Conservation (phyloP, 495 filamentous ascomycete genomes). For the Aspergillus bertholletiae region DNA sequence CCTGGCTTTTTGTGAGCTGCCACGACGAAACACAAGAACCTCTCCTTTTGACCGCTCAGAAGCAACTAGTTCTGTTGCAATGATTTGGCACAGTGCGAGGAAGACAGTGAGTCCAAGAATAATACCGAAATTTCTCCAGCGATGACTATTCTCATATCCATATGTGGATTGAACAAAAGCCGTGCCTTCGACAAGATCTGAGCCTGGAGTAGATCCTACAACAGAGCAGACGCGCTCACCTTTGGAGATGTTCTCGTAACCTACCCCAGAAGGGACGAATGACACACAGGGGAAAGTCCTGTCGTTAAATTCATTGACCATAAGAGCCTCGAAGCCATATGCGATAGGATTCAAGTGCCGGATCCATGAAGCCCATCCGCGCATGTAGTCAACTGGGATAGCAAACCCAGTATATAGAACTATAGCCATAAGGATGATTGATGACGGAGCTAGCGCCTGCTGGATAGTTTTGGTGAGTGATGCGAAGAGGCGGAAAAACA, state of each 20-base stretch:
- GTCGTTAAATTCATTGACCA: constrained; percentile 84
- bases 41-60: constrained; percentile 83
- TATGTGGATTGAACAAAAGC: constrained; percentile 62
- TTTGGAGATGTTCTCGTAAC: constrained; percentile 47
- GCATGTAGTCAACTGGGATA: constrained; percentile 71
- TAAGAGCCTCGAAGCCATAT: constrained; percentile 82
- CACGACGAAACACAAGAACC: constrained; percentile 79
- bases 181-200: constrained; percentile 57
- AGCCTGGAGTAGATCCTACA: constrained; percentile 60
- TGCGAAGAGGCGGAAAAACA: constrained; percentile 78
- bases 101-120: constrained; percentile 68
- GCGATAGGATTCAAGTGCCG: constrained; percentile 82
- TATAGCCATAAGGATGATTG: constrained; percentile 75
- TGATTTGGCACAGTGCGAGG: constrained; percentile 63
- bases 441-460: constrained; percentile 80
- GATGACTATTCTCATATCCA: constrained; percentile 56
- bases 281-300: constrained; percentile 60
- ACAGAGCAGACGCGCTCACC: constrained; percentile 52
- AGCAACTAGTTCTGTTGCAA: constrained; percentile 69
- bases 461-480: constrained; percentile 73
- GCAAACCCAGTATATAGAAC: constrained; percentile 90
- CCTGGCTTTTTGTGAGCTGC: constrained; percentile 39
- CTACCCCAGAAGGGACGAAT: constrained; percentile 55
- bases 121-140: constrained; percentile 83
- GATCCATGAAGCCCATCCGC: constrained; percentile 81